Conservation (phyloP, 192 early-diverging fungal species). For the Entophlyctis luteolus region DNA sequence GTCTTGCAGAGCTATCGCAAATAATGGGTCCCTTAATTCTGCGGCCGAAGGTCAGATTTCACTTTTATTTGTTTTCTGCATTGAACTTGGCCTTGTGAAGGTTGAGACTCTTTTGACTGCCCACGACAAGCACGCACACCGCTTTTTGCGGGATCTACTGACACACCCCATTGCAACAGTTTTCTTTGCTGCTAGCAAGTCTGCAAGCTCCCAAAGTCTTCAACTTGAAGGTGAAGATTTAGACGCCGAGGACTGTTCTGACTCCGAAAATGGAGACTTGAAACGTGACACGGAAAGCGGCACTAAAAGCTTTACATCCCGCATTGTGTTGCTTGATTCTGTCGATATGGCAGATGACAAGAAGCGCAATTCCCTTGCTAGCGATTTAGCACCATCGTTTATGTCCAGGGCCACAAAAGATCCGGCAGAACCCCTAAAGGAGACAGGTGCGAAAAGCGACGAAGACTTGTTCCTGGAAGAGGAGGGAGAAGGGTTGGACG, state of each 20-base stretch:
- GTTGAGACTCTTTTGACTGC: constrained; percentile 34
- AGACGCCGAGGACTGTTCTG: constrained; percentile 22
- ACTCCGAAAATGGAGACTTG: constrained; percentile 4
- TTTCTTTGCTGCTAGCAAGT: not conserved
- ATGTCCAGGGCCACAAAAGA: too few species aligned
- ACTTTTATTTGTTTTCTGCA: not conserved
- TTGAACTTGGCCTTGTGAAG: not conserved
- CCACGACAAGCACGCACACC: constrained; percentile 44
- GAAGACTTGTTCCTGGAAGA: constrained; percentile 22
- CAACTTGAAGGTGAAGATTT: constrained; percentile 23
- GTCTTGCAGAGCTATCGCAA: constrained; percentile 33
- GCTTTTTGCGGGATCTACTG: constrained; percentile 26
- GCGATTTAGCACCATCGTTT: too few species aligned
- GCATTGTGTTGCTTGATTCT: constrained; percentile 15
- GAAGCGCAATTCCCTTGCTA: too few species aligned
- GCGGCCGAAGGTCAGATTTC: constrained; percentile 31
- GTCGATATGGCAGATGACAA: too few species aligned
- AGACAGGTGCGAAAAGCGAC: constrained; percentile 5
- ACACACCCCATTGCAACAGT: not conserved
- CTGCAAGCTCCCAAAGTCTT: constrained; percentile 17
- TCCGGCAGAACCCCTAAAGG: too few species aligned
- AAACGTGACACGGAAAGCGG: too few species aligned
- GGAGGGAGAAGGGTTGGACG: constrained; percentile 16
- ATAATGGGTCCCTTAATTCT: constrained; percentile 34
- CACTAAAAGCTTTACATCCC: too few species aligned